phyloP scores from a whole-genome alignment of 768 basidiomycete genomes.

The Suillus fuscotomentosus region DNA sequence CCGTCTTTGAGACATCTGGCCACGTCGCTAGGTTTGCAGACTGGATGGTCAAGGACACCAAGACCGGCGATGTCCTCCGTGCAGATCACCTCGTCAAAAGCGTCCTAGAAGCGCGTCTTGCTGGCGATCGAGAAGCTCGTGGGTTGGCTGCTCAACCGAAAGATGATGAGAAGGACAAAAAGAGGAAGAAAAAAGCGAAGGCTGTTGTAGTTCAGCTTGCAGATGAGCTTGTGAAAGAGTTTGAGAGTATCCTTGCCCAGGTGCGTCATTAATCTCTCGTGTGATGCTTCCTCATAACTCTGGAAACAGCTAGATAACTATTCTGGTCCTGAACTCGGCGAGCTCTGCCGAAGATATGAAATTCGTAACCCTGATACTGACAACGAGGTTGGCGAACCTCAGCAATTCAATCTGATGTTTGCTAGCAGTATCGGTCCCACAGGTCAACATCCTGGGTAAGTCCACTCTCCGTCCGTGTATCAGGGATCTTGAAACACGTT shows the following conservation, averaged over 20 bases:
- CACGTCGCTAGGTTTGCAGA: slow-evolving; percentile 98
- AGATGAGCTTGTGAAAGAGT: slow-evolving; percentile 72
- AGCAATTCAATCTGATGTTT: slow-evolving; percentile 99
- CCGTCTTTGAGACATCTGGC: slow-evolving; percentile 95
- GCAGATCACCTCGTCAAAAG: slow-evolving; percentile 95
- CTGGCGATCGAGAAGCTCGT: slow-evolving; percentile 87
- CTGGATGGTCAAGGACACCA: slow-evolving; percentile 97
- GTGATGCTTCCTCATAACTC: not conserved
- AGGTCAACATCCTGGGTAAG: slow-evolving; percentile 90
- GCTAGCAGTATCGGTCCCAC: slow-evolving; percentile 96
- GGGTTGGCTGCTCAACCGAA: slow-evolving; percentile 67
- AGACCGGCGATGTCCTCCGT: slow-evolving; percentile 95
- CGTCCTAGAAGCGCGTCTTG: slow-evolving; percentile 87
- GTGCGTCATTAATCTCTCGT: slow-evolving; percentile 40
- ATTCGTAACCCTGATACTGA: slow-evolving; percentile 90
- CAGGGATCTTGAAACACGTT: not conserved
- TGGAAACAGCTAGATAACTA: slow-evolving; percentile 68
- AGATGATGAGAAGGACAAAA: slow-evolving; percentile 45
- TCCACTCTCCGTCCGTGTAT: not conserved
- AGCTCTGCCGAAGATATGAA: slow-evolving; percentile 75
- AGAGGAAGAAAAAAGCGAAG: slow-evolving; percentile 73
- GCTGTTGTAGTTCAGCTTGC: slow-evolving; percentile 64
- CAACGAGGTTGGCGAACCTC: slow-evolving; percentile 90
- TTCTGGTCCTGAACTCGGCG: slow-evolving; percentile 84
- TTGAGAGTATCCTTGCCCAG: slow-evolving; percentile 85